phyloP scores from a whole-genome alignment of 768 basidiomycete species.

The Lanmaoa pseudosensibilis region DNA sequence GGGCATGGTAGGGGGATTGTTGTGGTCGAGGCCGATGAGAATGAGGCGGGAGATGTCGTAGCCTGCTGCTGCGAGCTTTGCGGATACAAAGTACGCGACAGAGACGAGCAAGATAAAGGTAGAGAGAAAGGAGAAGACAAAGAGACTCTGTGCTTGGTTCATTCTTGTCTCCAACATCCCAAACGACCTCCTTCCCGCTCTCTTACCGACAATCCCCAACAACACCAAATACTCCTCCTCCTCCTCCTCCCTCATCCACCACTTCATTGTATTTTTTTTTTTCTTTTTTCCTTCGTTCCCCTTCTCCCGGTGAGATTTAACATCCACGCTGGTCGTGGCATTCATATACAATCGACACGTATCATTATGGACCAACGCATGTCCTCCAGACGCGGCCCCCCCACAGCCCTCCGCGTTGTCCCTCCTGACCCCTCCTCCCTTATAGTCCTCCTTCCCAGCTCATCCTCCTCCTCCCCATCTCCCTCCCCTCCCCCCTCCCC shows the following conservation, averaged over 20 bases:
- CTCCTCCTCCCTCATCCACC: constrained; percentile 5
- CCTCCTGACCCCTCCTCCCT: constrained; percentile 42
- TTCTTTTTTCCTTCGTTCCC: background rate
- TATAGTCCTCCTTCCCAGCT: constrained; percentile 35
- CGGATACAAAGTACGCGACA: constrained; percentile 41
- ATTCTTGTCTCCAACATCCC: no score
- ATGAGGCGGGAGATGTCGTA: constrained; percentile 61
- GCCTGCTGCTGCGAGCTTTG: constrained; percentile 50
- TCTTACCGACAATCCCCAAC: background rate
- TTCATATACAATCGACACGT: constrained; percentile 26
- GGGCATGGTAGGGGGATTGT: constrained; percentile 12
- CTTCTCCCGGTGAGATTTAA: constrained; percentile 20
- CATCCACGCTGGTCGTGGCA: constrained; percentile 38
- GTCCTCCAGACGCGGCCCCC: constrained; percentile 20
- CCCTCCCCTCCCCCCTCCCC: background rate
- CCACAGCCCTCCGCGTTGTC: constrained; percentile 59
- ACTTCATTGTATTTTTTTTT: background rate
- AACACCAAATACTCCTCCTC: constrained; percentile 3
- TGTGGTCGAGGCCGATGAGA: constrained; percentile 52
- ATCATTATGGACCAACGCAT: constrained; percentile 30
- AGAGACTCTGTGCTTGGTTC: constrained; percentile 55
- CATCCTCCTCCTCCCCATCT: background rate
- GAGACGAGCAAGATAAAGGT: constrained; percentile 50
- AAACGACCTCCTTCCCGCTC: no score
- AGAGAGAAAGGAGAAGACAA: constrained; percentile 51